phyloP scores from a whole-genome alignment of 805 yeast species.

The Yamadazyma akitaensis region DNA sequence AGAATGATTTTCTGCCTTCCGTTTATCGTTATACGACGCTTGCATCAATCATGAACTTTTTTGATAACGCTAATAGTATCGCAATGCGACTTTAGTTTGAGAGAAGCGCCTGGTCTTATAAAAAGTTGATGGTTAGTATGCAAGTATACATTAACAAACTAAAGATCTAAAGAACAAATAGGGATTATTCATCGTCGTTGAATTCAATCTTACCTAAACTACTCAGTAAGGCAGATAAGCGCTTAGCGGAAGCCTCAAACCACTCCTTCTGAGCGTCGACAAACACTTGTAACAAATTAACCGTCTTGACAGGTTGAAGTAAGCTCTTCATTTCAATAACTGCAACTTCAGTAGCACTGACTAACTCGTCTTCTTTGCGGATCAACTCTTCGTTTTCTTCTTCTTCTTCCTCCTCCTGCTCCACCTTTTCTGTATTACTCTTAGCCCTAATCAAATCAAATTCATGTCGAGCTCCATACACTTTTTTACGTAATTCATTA shows the following conservation, averaged over 20 bases:
- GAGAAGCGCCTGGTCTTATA: not conserved
- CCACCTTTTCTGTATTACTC: conserved; percentile 31
- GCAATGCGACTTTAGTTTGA: not conserved
- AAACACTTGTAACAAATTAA: conserved; percentile 62
- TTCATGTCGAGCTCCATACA: conserved; percentile 64
- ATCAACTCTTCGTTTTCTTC: conserved; percentile 52
- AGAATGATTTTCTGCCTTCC: conserved; percentile 27
- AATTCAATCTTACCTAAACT: conserved; percentile 33
- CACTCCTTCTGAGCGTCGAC: conserved; percentile 66
- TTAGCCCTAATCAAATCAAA: conserved; percentile 69
- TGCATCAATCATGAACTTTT: conserved; percentile 2
- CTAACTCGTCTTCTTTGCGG: conserved; percentile 71
- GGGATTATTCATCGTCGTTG: conserved; percentile 27
- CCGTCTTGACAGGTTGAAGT: conserved; percentile 62
- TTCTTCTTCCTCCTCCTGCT: conserved; percentile 49
- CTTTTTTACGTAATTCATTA: conserved; percentile 58
- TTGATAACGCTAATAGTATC: not conserved
- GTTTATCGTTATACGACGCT: conserved; percentile 22
- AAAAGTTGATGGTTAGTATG: not conserved
- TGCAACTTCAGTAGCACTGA: conserved; percentile 72
- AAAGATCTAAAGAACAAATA: not conserved
- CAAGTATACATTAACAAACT: not conserved
- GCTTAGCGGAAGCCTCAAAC: conserved; percentile 33
- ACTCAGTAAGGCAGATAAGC: conserved; percentile 27
- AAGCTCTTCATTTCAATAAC: conserved; percentile 76